These are phyloP conservation scores for Davidsoniella australis DNA, from an alignment of 2,329 filamentous ascomycete genomes.

Conservation along the genomic window DNA sequence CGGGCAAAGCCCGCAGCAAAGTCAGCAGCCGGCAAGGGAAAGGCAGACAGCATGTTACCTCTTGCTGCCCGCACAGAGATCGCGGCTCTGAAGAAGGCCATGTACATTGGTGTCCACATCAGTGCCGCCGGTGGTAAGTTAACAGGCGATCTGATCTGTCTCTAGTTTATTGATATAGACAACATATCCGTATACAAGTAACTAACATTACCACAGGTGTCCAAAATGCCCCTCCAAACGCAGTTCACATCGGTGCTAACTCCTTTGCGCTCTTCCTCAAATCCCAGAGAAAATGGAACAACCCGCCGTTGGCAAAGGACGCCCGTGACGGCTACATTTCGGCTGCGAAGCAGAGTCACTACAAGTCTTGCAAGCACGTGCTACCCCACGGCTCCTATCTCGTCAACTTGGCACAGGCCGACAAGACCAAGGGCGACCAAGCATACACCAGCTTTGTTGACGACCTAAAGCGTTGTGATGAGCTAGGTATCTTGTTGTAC, in stretches of 20 bases:
- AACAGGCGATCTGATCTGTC: no score
- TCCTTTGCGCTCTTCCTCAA: constrained; percentile 91
- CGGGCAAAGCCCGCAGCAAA: constrained; percentile 15
- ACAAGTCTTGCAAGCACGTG: constrained; percentile 54
- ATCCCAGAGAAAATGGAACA: constrained; percentile 88
- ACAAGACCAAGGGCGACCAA: constrained; percentile 63
- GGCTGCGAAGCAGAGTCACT: constrained; percentile 50
- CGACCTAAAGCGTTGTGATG: constrained; percentile 71
- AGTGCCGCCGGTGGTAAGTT: constrained; percentile 64
- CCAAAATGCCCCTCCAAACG: constrained; percentile 70
- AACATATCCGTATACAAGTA: background rate
- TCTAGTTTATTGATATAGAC: background rate
- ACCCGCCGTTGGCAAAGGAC: constrained; percentile 55
- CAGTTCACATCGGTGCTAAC: constrained; percentile 70
- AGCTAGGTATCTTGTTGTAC: constrained; percentile 76
- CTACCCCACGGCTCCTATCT: constrained; percentile 93
- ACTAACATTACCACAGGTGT: constrained; percentile 39
- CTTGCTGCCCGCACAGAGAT: constrained; percentile 51
- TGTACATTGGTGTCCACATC: constrained; percentile 87
- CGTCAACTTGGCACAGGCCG: constrained; percentile 81
- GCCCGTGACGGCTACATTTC: constrained; percentile 52
- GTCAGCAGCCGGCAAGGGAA: constrained; percentile 21
- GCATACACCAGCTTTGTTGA: constrained; percentile 77
- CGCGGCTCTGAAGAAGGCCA: constrained; percentile 43
- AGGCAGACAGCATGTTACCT: constrained; percentile 31